phyloP scores from a whole-genome alignment of 1,139 yeast species.

The Debaryomyces psychrophilus region DNA sequence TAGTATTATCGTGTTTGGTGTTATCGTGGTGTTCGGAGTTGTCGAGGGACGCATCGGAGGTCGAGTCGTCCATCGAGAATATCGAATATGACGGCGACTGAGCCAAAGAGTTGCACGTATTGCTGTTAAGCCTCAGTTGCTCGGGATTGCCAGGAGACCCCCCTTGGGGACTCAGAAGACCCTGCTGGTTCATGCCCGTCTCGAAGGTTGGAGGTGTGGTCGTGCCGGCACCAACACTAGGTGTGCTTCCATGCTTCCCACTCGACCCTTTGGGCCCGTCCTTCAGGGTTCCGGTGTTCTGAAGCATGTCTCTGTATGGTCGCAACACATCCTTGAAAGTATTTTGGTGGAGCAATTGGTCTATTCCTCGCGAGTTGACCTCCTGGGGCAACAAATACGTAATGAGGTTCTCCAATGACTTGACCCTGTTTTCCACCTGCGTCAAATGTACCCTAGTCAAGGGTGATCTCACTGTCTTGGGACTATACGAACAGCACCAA shows the following conservation, averaged over 20 bases:
- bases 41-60: conserved; percentile 15
- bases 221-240: conserved; percentile 8
- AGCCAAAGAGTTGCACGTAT: conserved; percentile 22
- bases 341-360: conserved; percentile 27
- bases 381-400: conserved; percentile 37
- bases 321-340: conserved; percentile 27
- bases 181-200: neutral
- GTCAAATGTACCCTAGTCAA: conserved; percentile 81
- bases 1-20: conserved; percentile 25
- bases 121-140: neutral
- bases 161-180: neutral
- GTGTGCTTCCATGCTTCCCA: conserved; percentile 6
- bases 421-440: conserved; percentile 67
- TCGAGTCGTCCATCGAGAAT: conserved; percentile 33
- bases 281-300: neutral
- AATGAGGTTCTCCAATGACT: conserved; percentile 57
- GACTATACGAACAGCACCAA: conserved; percentile 79
- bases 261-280: neutral
- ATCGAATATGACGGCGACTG: conserved; percentile 37
- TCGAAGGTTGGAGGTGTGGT: conserved; percentile 2
- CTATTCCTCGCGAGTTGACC: conserved; percentile 22
- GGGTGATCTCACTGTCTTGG: conserved; percentile 77
- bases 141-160: neutral
- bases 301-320: conserved; percentile 20
- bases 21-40: conserved; percentile 6